Base-by-base conservation (phyloP, 495 filamentous ascomycete species). In the Aspergillus panamensis region DNA sequence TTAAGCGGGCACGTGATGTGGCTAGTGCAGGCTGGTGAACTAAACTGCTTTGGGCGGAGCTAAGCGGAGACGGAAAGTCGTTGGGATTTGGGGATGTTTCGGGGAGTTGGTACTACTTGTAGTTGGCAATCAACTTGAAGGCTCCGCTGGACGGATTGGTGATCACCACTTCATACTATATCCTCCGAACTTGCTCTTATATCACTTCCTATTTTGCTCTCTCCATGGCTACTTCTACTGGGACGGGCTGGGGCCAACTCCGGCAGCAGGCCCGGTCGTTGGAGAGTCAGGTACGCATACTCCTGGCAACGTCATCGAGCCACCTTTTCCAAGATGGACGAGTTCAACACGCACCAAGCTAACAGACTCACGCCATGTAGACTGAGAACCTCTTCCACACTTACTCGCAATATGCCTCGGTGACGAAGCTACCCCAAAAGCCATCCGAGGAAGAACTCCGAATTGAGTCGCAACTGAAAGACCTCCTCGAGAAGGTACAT, bases 361-460 rank as follows among this genome's bases (percentile, higher is more conserved):
- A 5, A 25, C 32, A 40, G 8, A 39, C 0, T 8, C 1, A 39
- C 6, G 5, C 32, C 14, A 29, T 10, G 54, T 62, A 98, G 94
- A 97, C 95, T 39, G 92, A 97, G 70, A 84, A 81, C 57, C 85
- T 94, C 51, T 96, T 98, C 71, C 91, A 96, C 70, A 96, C 87
- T 45, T 98, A 96, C 73, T 92, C 95, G 8, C 91, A 97, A 76
- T 96, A 88, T 79, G 87, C 91, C n/a, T 86, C 88, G 0, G 82
- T 87, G 61, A 73, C 88, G 8, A 88, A 88, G 66, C 87, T 95
- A 48, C 87, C 92, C 32, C 75, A 82, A 16, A 91, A 91, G 66
- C 89, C 94, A 7, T 87, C 88, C 59, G 87, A 92, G 61, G 92
- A 97, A 65, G 93, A 98, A 72, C 78, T 78, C 58, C 78, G 83